A percentile compares a stretch with the other conserved stretches of the same genome.
Evolutionary conservation across 2,329 filamentous ascomycete genomes (phyloP).

Genomic region (Endothia cerciana): DNA sequence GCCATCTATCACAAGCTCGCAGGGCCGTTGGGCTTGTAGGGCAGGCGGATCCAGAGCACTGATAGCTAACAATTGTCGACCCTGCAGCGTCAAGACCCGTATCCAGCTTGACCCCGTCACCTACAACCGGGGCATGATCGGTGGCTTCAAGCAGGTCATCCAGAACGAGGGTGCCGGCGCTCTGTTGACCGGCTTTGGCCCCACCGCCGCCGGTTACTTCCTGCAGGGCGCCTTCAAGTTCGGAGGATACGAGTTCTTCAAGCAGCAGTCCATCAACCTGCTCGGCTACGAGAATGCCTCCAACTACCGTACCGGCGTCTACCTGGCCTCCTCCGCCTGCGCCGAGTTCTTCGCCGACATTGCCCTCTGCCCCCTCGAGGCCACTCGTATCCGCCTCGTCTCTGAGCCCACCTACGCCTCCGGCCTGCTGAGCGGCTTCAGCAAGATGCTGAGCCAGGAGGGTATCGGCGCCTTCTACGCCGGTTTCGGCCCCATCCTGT

Average conservation of each 20-base stretch:
- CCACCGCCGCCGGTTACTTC: slow-evolving; percentile 89
- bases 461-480: slow-evolving; percentile 87
- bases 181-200: slow-evolving; percentile 83
- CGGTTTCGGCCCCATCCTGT: slow-evolving; percentile 85
- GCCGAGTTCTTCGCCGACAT: slow-evolving; percentile 77
- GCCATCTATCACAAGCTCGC: neutral
- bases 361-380: slow-evolving; percentile 88
- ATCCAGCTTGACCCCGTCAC: slow-evolving; percentile 90
- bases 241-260: slow-evolving; percentile 95
- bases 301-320: slow-evolving; percentile 80
- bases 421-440: slow-evolving; percentile 78
- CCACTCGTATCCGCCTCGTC: slow-evolving; percentile 91
- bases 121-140: slow-evolving; percentile 87
- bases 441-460: slow-evolving; percentile 82
- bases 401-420: slow-evolving; percentile 84
- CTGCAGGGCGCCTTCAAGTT: slow-evolving; percentile 93
- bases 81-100: slow-evolving; percentile 84
- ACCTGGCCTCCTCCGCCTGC: slow-evolving; percentile 70
- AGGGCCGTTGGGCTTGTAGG: neutral
- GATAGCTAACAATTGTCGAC: slow-evolving; percentile 8
- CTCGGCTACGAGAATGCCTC: slow-evolving; percentile 77
- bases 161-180: slow-evolving; percentile 83
- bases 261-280: slow-evolving; percentile 83
- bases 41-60: slow-evolving; percentile 17
- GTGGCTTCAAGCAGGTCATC: slow-evolving; percentile 85